Conservation (phyloP, 305 asterid genomes). For the Fraxinus sp. region DNA sequence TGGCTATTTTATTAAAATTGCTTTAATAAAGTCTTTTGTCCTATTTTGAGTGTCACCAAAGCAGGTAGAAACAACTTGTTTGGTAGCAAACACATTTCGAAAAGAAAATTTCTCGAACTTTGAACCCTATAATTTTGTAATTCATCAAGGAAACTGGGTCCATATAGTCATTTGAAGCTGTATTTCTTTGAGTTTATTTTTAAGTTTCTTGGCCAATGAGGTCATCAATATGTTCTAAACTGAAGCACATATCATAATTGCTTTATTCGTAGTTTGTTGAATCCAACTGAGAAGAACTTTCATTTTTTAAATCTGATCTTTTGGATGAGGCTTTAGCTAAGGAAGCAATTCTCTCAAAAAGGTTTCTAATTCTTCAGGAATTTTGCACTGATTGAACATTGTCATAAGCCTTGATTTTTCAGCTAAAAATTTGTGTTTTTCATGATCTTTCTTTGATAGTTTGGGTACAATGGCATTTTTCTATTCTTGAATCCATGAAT, state of each 20-base stretch:
- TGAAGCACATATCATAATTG: neutral
- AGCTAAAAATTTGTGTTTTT: too few species aligned
- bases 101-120: neutral
- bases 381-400: too few species aligned
- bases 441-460: too few species aligned
- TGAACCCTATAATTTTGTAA: neutral
- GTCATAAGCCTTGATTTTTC: too few species aligned
- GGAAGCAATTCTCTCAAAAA: neutral
- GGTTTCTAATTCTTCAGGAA: too few species aligned
- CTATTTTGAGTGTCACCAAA: neutral
- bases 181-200: neutral
- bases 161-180: neutral
- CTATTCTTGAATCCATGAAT: too few species aligned
- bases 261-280: neutral
- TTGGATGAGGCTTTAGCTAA: neutral
- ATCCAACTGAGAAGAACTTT: neutral
- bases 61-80: neutral
- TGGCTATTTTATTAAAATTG: neutral
- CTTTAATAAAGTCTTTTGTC: neutral
- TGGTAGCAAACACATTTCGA: neutral
- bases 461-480: too few species aligned
- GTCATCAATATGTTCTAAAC: neutral
- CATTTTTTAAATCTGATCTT: neutral
- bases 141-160: neutral
- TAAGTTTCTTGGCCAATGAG: neutral